phyloP scores from a whole-genome alignment of 805 yeast species.

The Candida patagonica region DNA sequence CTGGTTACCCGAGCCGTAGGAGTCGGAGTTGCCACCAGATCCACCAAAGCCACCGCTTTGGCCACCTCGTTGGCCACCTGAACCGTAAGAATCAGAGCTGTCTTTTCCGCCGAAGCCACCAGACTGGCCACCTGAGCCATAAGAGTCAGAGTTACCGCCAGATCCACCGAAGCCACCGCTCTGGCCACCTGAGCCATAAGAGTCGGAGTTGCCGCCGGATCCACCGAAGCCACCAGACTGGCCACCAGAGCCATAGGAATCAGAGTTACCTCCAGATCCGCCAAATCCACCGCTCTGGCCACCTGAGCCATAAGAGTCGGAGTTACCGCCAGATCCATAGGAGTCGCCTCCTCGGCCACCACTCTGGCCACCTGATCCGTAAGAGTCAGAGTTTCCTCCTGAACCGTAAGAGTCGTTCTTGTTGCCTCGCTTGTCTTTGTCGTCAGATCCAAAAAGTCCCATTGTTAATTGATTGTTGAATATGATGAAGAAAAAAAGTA shows the following conservation, averaged over 20 bases:
- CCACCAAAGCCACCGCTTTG: constrained; percentile 16
- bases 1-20: constrained; percentile 10
- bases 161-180: no score
- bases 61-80: constrained; percentile 16
- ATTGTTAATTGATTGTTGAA: constrained; percentile 7
- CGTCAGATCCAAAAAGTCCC: constrained; percentile 18
- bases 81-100: constrained; percentile 23
- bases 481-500: no score
- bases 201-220: constrained; percentile 16
- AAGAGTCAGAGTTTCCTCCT: constrained; percentile 8
- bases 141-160: constrained; percentile 24
- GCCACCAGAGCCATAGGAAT: constrained; percentile 25
- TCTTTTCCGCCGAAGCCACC: constrained; percentile 23
- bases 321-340: constrained; percentile 6
- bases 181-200: constrained; percentile 15
- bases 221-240: constrained; percentile 16
- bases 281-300: constrained; percentile 9
- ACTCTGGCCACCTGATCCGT: constrained; percentile 6
- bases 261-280: constrained; percentile 16
- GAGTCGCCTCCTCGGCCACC: constrained; percentile 8
- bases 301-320: constrained; percentile 10
- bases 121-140: constrained; percentile 27
- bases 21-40: constrained; percentile 15
- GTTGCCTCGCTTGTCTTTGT: constrained; percentile 9
- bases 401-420: constrained; percentile 15